Conservation (phyloP, 805 yeast genomes). For the Debaryomyces hansenii region DNA sequence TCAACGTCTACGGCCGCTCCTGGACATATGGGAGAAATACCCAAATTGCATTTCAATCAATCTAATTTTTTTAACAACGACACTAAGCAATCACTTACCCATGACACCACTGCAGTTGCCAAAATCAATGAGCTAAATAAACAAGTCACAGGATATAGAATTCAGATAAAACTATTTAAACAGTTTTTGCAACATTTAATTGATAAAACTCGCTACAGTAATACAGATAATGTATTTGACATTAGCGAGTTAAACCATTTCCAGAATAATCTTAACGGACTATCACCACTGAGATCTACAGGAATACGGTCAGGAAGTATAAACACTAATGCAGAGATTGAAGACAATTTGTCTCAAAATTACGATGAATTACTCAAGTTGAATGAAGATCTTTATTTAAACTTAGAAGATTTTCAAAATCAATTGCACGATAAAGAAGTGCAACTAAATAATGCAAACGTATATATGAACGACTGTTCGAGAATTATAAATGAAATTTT, state of each 20-base stretch:
- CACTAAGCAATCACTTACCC: not conserved
- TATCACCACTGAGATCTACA: constrained; percentile 7
- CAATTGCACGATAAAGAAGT: constrained; percentile 30
- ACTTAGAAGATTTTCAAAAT: constrained; percentile 33
- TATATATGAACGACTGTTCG: constrained; percentile 12
- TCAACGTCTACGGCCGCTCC: constrained; percentile 14
- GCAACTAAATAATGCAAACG: constrained; percentile 12
- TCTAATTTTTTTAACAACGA: not conserved
- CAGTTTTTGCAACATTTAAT: constrained; percentile 39
- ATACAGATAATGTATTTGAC: constrained; percentile 4
- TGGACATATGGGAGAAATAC: constrained; percentile 6
- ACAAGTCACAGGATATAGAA: constrained; percentile 36
- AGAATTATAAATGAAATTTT: constrained; percentile 20
- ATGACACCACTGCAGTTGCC: not conserved
- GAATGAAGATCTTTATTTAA: constrained; percentile 38
- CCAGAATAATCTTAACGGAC: constrained; percentile 15
- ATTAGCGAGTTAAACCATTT: constrained; percentile 19
- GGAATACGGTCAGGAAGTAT: constrained; percentile 6
- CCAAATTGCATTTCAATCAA: constrained; percentile 3
- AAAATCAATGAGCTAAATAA: constrained; percentile 32
- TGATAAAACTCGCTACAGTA: constrained; percentile 13
- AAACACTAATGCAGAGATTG: constrained; percentile 17
- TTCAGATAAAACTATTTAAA: constrained; percentile 39
- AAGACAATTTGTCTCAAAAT: constrained; percentile 20
- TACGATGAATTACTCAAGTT: constrained; percentile 35